phyloP scores from a whole-genome alignment of 345 rosid species.

The Syzygium jambos region DNA sequence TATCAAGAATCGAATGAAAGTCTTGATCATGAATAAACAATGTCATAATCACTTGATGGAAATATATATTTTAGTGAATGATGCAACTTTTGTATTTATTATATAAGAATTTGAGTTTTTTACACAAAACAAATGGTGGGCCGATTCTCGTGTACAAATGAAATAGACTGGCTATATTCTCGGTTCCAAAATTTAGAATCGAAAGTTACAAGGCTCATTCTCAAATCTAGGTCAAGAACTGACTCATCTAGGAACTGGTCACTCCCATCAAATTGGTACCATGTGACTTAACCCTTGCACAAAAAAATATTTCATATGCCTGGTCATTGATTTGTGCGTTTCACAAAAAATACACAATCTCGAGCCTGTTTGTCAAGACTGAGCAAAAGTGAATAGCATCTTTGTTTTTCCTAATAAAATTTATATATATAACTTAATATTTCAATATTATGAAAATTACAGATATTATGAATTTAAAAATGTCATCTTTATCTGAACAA shows the following conservation, averaged over 20 bases:
- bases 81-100: accelerated
- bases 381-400: background rate
- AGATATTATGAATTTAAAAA: background rate
- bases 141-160: accelerated
- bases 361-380: background rate
- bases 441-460: background rate
- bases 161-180: accelerated
- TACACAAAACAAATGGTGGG: background rate
- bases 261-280: background rate
- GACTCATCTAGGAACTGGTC: accelerated
- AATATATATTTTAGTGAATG: background rate
- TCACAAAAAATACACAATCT: background rate
- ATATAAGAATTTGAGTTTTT: background rate
- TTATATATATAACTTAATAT: background rate
- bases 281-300: background rate
- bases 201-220: accelerated
- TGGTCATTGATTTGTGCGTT: background rate
- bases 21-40: background rate
- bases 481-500: background rate
- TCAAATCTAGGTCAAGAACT: background rate
- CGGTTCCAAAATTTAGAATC: background rate
- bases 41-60: background rate
- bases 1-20: background rate
- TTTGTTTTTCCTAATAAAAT: background rate
- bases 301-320: background rate